Percentiles rank a stretch among this genome's conserved stretches.
These are phyloP conservation scores for Adansonia digitata DNA, from an alignment of 345 rosid species.

Conservation along the genomic window DNA sequence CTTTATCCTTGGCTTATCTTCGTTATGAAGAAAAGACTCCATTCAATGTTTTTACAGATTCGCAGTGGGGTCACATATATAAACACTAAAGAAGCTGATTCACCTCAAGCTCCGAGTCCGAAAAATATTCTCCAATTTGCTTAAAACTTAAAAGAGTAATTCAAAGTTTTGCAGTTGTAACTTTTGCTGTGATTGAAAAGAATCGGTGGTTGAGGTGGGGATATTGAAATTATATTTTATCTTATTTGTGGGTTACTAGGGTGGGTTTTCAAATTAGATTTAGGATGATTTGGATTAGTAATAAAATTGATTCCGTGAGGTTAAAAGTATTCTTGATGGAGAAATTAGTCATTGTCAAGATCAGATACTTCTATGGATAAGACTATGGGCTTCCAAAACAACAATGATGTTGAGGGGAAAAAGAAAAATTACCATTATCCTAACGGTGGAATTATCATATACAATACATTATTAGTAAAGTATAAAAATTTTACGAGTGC, in stretches of 20 bases:
- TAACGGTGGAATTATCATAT: too few relatives aligned
- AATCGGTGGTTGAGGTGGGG: neutral
- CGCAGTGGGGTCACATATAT: neutral
- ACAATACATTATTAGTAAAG: too few relatives aligned
- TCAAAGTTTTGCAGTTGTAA: neutral
- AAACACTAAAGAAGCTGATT: neutral
- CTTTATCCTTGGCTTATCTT: constrained; percentile 8
- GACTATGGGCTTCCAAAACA: too few relatives aligned
- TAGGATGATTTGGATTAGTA: too few relatives aligned
- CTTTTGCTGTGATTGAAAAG: neutral
- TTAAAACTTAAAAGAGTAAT: neutral
- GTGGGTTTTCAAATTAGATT: neutral
- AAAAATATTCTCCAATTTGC: neutral
- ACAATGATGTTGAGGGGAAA: too few relatives aligned
- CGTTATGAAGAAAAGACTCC: constrained; percentile 10
- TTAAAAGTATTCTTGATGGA: too few relatives aligned
- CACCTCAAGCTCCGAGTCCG: neutral
- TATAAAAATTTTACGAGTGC: too few relatives aligned
- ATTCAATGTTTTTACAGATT: neutral
- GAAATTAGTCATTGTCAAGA: too few relatives aligned
- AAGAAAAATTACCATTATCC: too few relatives aligned
- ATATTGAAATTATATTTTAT: neutral
- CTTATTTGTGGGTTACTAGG: neutral
- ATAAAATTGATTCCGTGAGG: too few relatives aligned
- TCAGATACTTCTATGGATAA: too few relatives aligned